Evolutionary conservation across 169 alveolate species (phyloP).

Genomic region (Plasmodium yoelii): DNA sequence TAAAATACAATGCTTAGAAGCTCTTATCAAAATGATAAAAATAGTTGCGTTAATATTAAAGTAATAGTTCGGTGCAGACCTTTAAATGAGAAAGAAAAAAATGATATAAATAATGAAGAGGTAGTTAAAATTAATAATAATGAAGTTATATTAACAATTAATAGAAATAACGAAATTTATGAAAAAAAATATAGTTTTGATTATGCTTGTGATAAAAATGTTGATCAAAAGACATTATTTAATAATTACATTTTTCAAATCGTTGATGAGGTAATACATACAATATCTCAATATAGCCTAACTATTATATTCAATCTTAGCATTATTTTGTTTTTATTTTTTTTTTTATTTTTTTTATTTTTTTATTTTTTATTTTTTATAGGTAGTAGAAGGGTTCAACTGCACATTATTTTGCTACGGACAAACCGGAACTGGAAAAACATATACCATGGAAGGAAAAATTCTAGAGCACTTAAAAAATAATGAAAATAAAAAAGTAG

Average conservation of each 20-base stretch:
- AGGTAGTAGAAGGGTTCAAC: conserved; percentile 75
- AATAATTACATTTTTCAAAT: conserved; percentile 88
- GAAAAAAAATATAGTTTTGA: conserved; percentile 75
- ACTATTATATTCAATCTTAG: neutral
- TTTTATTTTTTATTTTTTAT: too few relatives aligned
- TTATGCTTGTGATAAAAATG: conserved; percentile 72
- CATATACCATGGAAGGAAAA: conserved; percentile 66
- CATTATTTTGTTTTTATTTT: neutral
- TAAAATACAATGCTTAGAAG: conserved; percentile 42
- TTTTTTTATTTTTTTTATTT: too few relatives aligned
- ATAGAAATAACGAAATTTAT: conserved; percentile 76
- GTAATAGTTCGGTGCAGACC: conserved; percentile 92
- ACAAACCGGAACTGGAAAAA: conserved; percentile 63
- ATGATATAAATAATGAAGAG: conserved; percentile 68
- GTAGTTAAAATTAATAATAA: conserved; percentile 71
- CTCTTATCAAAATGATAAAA: conserved; percentile 55
- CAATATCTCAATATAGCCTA: neutral
- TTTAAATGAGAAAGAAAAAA: conserved; percentile 84
- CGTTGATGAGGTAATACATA: conserved; percentile 86
- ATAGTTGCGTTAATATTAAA: conserved; percentile 81
- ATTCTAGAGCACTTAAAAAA: conserved; percentile 36
- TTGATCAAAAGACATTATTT: conserved; percentile 77
- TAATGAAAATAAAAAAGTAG: conserved; percentile 30
- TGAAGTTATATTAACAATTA: conserved; percentile 79
- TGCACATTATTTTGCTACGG: conserved; percentile 70